A percentile compares a stretch with the other conserved stretches of the same genome.
Evolutionary conservation across 2,329 filamentous ascomycete genomes (phyloP).

Genomic region (Beauveria asiatica): DNA sequence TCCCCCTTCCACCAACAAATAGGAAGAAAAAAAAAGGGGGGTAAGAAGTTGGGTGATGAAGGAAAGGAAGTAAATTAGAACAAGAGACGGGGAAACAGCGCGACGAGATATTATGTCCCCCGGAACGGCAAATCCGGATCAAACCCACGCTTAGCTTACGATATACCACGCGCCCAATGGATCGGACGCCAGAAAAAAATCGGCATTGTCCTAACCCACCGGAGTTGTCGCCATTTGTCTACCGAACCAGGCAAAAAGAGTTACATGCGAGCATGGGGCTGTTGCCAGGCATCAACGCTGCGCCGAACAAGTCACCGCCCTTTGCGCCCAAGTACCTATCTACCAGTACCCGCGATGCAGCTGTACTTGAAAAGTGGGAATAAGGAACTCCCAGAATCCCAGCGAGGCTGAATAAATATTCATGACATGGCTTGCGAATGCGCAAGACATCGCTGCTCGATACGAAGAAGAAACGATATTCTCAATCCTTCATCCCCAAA

Average conservation of each 20-base stretch:
- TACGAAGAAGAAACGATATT: neutral
- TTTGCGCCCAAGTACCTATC: conserved; percentile 7
- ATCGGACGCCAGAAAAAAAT: neutral
- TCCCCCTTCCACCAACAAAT: conserved; percentile 7
- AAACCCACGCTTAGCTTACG: conserved; percentile 5
- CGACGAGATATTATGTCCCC: neutral
- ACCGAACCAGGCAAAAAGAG: neutral
- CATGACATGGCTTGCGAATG: neutral
- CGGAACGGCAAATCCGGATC: conserved; percentile 1
- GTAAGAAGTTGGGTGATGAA: neutral
- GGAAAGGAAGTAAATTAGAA: neutral
- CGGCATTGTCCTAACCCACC: neutral
- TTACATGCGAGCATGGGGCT: conserved; percentile 6
- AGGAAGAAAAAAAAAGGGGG: conserved; percentile 1
- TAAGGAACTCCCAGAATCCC: too few species aligned
- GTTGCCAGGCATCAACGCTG: conserved; percentile 1
- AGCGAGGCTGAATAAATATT: too few species aligned
- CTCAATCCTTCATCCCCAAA: too few species aligned
- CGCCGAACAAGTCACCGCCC: conserved; percentile 5
- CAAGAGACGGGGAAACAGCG: conserved; percentile 5
- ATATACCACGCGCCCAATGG: conserved; percentile 2
- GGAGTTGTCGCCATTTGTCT: neutral
- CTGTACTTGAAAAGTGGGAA: neutral
- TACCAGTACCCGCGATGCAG: neutral
- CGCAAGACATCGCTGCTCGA: neutral